Percentiles rank a stretch among this genome's conserved stretches.
Evolutionary conservation across 2,329 filamentous ascomycete genomes (phyloP).

Genomic region (Aspergillus proliferans): DNA sequence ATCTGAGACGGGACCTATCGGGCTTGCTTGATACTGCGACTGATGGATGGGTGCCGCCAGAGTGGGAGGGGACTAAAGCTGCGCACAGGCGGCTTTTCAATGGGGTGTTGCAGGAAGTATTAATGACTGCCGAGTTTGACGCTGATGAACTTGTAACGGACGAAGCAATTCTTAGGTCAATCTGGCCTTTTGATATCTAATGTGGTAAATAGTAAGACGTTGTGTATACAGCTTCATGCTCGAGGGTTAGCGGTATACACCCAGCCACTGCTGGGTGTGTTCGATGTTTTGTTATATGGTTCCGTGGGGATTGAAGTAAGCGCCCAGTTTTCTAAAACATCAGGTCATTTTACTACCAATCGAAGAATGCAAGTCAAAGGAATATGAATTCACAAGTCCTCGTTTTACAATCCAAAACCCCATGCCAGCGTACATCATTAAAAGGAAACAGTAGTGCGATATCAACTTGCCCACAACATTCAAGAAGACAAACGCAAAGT

Average conservation of each 20-base stretch:
- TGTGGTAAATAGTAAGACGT: too few relatives aligned
- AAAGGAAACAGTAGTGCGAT: slow-evolving; percentile 19
- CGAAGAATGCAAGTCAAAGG: too few relatives aligned
- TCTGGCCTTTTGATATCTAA: not conserved
- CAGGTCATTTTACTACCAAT: too few relatives aligned
- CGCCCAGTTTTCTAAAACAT: too few relatives aligned
- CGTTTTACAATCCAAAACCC: slow-evolving; percentile 28
- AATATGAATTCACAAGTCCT: slow-evolving; percentile 3
- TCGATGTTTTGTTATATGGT: too few relatives aligned
- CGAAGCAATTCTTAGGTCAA: not conserved
- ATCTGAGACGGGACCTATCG: slow-evolving; percentile 22
- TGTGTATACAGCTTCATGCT: too few relatives aligned
- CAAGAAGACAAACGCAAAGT: slow-evolving; percentile 10
- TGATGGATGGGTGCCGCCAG: slow-evolving; percentile 33
- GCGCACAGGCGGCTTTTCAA: not conserved
- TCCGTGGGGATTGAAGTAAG: too few relatives aligned
- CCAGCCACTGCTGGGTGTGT: too few relatives aligned
- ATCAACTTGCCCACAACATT: not conserved
- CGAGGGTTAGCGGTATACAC: too few relatives aligned
- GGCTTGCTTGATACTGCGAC: slow-evolving; percentile 25
- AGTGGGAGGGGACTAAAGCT: slow-evolving; percentile 23
- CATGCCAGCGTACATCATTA: slow-evolving; percentile 31
- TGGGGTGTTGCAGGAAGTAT: not conserved
- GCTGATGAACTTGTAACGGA: not conserved
- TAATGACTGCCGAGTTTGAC: not conserved